A percentile compares a stretch with the other conserved stretches of the same genome.
These are phyloP conservation scores for Aschersonia sp. DNA, from an alignment of 2,329 filamentous ascomycete species.

Conservation along the genomic window DNA sequence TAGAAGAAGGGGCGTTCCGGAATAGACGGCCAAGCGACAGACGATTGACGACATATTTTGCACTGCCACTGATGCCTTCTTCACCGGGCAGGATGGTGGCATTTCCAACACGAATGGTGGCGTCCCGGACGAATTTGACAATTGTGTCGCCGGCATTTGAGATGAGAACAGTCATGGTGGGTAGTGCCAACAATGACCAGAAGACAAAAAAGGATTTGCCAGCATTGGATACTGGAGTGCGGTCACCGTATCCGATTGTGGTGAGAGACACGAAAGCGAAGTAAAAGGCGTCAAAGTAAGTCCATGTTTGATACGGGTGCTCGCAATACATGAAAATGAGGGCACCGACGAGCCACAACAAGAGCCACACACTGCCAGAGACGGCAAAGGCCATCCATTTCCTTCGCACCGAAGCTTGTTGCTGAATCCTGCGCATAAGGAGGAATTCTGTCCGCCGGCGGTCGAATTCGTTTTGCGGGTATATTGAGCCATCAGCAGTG, in stretches of 20 bases:
- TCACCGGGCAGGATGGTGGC: conserved; percentile 48
- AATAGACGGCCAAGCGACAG: conserved; percentile 30
- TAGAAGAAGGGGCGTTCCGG: conserved; percentile 1
- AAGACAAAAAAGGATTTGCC: conserved; percentile 85
- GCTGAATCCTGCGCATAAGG: conserved; percentile 71
- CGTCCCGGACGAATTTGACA: conserved; percentile 44
- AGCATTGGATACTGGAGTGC: conserved; percentile 60
- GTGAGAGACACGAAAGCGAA: conserved; percentile 73
- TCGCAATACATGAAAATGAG: conserved; percentile 51
- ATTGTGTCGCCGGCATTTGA: conserved; percentile 76
- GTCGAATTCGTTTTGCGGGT: conserved; percentile 30
- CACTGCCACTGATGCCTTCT: conserved; percentile 27
- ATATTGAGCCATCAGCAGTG: conserved; percentile 4
- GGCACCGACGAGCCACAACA: conserved; percentile 72
- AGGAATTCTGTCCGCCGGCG: conserved; percentile 58
- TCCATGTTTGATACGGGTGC: conserved; percentile 41
- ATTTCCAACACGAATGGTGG: conserved; percentile 40
- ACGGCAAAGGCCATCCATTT: conserved; percentile 61
- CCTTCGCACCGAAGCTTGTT: conserved; percentile 46
- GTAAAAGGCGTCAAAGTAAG: conserved; percentile 72
- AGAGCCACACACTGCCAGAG: conserved; percentile 52
- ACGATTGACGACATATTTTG: conserved; percentile 26
- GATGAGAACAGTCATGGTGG: conserved; percentile 78
- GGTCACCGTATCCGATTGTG: conserved; percentile 79
- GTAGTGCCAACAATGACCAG: conserved; percentile 75